These are phyloP conservation scores for Acrodontium crateriforme DNA, from an alignment of 2,329 filamentous ascomycete genomes.

Conservation along the genomic window DNA sequence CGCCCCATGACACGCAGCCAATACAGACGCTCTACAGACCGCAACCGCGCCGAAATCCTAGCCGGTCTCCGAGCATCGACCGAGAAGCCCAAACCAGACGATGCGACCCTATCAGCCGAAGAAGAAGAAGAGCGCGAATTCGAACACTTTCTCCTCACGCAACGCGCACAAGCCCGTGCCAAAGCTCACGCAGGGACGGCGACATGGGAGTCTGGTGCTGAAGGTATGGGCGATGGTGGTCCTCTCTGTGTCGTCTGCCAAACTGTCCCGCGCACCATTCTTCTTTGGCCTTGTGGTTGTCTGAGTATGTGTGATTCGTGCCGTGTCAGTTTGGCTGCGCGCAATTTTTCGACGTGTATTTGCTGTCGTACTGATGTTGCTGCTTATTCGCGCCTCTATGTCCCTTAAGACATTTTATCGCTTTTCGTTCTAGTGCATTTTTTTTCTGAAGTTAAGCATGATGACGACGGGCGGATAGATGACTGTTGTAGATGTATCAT, in stretches of 20 bases:
- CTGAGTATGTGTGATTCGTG: constrained; percentile 92
- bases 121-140: constrained; percentile 46
- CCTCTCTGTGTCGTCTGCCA: constrained; percentile 93
- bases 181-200: constrained; percentile 5
- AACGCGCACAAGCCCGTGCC: constrained; percentile 34
- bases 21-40: constrained; percentile 54
- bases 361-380: constrained; percentile 80
- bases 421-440: no score
- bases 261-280: constrained; percentile 67
- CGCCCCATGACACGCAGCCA: constrained; percentile 68
- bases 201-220: constrained; percentile 57
- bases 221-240: constrained; percentile 57
- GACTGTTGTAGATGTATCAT: no score
- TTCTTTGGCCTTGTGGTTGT: constrained; percentile 94
- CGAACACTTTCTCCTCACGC: constrained; percentile 45
- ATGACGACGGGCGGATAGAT: no score
- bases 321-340: constrained; percentile 82
- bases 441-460: no score
- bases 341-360: constrained; percentile 93
- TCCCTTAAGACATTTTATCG: constrained; percentile 49
- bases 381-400: constrained; percentile 83
- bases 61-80: constrained; percentile 23
- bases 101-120: constrained; percentile 22
- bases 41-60: constrained; percentile 57
- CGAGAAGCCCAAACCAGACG: constrained; percentile 21